These are phyloP conservation scores for Neofusicoccum umdonicola DNA, from an alignment of 2,329 filamentous ascomycete genomes.

Conservation along the genomic window DNA sequence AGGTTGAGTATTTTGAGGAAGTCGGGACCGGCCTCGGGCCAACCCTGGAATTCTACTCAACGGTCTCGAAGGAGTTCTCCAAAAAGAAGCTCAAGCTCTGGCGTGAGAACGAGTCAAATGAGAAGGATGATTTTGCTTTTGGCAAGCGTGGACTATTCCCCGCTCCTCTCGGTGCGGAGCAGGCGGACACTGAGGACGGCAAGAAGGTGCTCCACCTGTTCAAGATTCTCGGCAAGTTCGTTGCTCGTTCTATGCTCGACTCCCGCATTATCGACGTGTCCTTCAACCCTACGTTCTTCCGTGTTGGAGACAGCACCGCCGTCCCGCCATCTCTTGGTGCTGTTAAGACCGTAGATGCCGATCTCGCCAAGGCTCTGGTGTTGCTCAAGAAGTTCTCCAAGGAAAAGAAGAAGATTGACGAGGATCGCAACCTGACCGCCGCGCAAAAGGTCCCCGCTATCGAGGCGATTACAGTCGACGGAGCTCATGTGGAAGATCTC, in stretches of 20 bases:
- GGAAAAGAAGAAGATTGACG: conserved; percentile 78
- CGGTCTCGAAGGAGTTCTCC: conserved; percentile 93
- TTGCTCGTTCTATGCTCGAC: conserved; percentile 96
- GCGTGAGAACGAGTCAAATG: conserved; percentile 80
- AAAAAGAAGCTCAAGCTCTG: conserved; percentile 97
- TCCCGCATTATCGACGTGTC: conserved; percentile 96
- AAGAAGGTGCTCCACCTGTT: conserved; percentile 86
- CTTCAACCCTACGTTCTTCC: conserved; percentile 97
- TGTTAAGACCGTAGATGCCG: conserved; percentile 83
- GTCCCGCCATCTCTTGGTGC: conserved; percentile 84
- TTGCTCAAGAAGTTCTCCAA: conserved; percentile 82
- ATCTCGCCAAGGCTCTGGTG: conserved; percentile 80
- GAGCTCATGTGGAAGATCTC: conserved; percentile 78
- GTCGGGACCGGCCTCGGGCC: conserved; percentile 94
- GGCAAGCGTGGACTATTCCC: conserved; percentile 85
- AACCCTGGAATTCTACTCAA: conserved; percentile 96
- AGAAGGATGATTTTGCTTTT: conserved; percentile 77
- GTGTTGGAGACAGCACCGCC: conserved; percentile 70
- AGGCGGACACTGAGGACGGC: conserved; percentile 72
- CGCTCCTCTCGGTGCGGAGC: conserved; percentile 79
- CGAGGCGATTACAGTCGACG: conserved; percentile 70
- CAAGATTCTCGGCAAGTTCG: conserved; percentile 93
- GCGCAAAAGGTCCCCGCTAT: conserved; percentile 70
- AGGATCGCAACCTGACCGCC: conserved; percentile 63
- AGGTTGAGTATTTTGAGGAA: conserved; percentile 98